A percentile compares a stretch with the other conserved stretches of the same genome.
These are phyloP conservation scores for Purpureocillium takamizusanense DNA, from an alignment of 2,329 filamentous ascomycete species.

Conservation along the genomic window DNA sequence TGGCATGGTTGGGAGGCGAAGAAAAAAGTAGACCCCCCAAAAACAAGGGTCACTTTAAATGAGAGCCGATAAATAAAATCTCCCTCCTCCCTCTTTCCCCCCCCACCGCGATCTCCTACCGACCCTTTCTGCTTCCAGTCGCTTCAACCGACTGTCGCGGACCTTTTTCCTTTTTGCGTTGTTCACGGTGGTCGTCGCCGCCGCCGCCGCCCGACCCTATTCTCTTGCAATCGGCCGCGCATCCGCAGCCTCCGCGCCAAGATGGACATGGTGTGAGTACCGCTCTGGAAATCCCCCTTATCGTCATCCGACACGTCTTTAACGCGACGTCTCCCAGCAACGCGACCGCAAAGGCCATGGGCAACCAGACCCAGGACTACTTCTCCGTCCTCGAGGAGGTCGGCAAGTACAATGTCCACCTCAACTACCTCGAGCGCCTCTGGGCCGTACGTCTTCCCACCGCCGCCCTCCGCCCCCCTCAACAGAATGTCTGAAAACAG, in stretches of 20 bases:
- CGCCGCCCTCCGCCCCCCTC: constrained; percentile 1
- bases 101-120: constrained; percentile 2
- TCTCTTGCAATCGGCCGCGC: not conserved
- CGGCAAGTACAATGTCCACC: constrained; percentile 68
- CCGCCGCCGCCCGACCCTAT: not conserved
- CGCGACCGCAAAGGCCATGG: constrained; percentile 36
- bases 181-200: not conserved
- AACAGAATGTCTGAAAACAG: not conserved
- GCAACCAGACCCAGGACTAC: constrained; percentile 41
- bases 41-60: not conserved
- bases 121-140: not conserved
- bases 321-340: constrained; percentile 30
- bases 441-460: constrained; percentile 60
- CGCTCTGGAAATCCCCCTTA: constrained; percentile 7
- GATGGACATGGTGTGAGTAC: constrained; percentile 26
- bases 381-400: constrained; percentile 53
- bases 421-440: constrained; percentile 78
- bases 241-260: constrained; percentile 6
- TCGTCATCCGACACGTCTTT: constrained; percentile 8
- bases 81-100: constrained; percentile 1
- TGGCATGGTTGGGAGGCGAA: no score
- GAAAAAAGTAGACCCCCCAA: no score
- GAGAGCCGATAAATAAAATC: constrained; percentile 8
- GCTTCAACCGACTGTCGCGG: not conserved
- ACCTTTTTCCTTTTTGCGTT: not conserved